Evolutionary conservation across 371 early-diverging fungal species (phyloP).

Genomic region (Rhizomucor miehei): DNA sequence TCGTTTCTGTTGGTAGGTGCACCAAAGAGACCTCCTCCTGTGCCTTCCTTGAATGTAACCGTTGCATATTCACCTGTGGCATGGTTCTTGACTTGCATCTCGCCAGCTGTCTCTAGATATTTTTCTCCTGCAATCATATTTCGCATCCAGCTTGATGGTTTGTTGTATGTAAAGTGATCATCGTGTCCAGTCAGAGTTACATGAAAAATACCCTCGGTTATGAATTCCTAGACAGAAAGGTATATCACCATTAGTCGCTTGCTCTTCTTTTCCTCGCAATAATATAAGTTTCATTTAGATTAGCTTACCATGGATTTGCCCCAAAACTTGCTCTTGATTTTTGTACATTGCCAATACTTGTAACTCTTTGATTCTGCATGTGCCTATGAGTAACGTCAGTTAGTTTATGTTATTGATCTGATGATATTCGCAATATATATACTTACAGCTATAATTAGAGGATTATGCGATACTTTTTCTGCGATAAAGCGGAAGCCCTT

Average conservation of each 20-base stretch:
- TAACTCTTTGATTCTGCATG: conserved; percentile 71
- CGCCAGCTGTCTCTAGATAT: conserved; percentile 79
- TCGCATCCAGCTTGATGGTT: conserved; percentile 81
- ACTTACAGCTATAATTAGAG: conserved; percentile 74
- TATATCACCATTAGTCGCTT: background rate
- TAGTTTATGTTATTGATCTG: background rate
- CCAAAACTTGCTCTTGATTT: conserved; percentile 84
- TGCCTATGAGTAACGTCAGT: conserved; percentile 1
- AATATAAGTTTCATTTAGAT: too few relatives aligned
- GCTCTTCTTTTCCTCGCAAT: too few relatives aligned
- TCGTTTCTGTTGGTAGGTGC: conserved; percentile 64
- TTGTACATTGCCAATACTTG: conserved; percentile 71
- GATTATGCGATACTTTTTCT: conserved; percentile 90
- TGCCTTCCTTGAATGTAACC: conserved; percentile 61
- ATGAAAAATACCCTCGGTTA: conserved; percentile 70
- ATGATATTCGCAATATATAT: background rate
- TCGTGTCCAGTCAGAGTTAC: conserved; percentile 57
- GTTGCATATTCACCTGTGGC: conserved; percentile 65
- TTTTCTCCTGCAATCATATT: conserved; percentile 78
- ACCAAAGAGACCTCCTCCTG: conserved; percentile 55
- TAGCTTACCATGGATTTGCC: conserved; percentile 50
- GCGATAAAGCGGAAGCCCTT: conserved; percentile 76
- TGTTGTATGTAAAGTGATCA: conserved; percentile 77
- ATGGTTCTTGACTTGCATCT: conserved; percentile 70
- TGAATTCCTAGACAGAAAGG: conserved; percentile 48